These are phyloP conservation scores for Xylaria sp. DNA, from an alignment of 2,329 filamentous ascomycete species.

Conservation along the genomic window DNA sequence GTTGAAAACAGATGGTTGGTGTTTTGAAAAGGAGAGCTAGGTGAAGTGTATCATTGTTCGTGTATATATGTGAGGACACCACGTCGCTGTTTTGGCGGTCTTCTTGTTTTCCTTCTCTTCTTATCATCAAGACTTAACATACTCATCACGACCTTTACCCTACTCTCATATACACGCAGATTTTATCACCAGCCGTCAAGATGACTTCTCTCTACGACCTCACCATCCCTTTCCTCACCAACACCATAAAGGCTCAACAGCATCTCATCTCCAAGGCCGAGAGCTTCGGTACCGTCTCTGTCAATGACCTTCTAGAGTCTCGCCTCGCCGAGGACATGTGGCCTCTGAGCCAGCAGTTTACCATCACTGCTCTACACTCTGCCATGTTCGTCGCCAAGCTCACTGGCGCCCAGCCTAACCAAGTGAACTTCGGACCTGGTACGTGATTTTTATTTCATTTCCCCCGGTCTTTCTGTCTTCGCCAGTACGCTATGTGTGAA, in stretches of 20 bases:
- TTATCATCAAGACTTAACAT: conserved; percentile 4
- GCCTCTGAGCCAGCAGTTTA: conserved; percentile 56
- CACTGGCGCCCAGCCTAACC: conserved; percentile 49
- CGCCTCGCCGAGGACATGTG: conserved; percentile 57
- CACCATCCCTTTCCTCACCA: conserved; percentile 49
- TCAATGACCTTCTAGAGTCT: conserved; percentile 46
- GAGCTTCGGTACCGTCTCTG: conserved; percentile 41
- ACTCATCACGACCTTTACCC: too few species aligned
- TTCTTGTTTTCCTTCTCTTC: background rate
- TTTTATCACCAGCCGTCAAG: conserved; percentile 21
- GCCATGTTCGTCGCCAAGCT: conserved; percentile 50
- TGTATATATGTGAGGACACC: conserved; percentile 32
- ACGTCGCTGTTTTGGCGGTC: background rate
- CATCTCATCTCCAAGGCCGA: conserved; percentile 54
- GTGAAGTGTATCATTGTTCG: background rate
- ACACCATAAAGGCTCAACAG: conserved; percentile 49
- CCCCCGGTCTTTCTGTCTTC: background rate
- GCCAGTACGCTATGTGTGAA: background rate
- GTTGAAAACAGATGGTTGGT: conserved; percentile 17
- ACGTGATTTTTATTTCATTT: conserved; percentile 19
- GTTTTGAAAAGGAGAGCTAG: background rate
- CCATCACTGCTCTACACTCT: conserved; percentile 42
- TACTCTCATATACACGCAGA: background rate
- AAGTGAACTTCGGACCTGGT: conserved; percentile 47
- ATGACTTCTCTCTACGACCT: conserved; percentile 57